Base-by-base conservation (phyloP, 1,284 basidiomycete genomes). In the Anthracocystis setariae region DNA sequence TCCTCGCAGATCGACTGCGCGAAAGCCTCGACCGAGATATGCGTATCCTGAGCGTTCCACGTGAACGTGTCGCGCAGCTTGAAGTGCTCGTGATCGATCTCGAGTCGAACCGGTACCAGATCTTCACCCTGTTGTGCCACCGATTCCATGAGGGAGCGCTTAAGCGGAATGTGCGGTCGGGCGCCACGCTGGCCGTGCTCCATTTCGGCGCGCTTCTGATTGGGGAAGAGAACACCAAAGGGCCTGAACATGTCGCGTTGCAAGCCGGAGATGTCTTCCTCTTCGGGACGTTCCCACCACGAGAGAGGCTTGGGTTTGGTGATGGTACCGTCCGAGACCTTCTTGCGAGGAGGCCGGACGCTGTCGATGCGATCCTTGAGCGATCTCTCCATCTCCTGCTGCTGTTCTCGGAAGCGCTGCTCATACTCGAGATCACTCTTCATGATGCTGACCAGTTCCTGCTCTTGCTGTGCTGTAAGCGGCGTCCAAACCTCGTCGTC, bases 61-160 rank as follows among this genome's bases (percentile, higher is more conserved):
- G 95, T 89, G 83, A 98, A 97, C 0, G 95, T 94, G 82, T 99
- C 95, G 37, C 93, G 89, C 86, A 98, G 89, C 84, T 91, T 92
- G 82, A 91, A 90, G 80, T 92, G 91, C 49, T 88, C 87, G 54
- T 95, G 90, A 76, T 98, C 96, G 77, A 98, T 90, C 83, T 98
- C 96, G 49, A 99, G 86, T 20, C 95, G 89, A 50, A 98, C 92
- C 3, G 95, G 95, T 7, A 98, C 91, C 35, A 98, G 88, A 76
- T 89, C 86, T 80, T 94, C 93, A 8, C 88, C 86, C 32, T 86
- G 85, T 66, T 88, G 86, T 4, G 88, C 88, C 32, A 90, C 87
- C 45, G 88, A 86, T 15, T 85, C 81, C 10, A 87, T 84, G 32
- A 91, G 79, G 1, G 70, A 48, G 40, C 70, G 67, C 38, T 49